Evolutionary conservation across 495 filamentous ascomycete species (phyloP).

Genomic region (Tuber magnatum): DNA sequence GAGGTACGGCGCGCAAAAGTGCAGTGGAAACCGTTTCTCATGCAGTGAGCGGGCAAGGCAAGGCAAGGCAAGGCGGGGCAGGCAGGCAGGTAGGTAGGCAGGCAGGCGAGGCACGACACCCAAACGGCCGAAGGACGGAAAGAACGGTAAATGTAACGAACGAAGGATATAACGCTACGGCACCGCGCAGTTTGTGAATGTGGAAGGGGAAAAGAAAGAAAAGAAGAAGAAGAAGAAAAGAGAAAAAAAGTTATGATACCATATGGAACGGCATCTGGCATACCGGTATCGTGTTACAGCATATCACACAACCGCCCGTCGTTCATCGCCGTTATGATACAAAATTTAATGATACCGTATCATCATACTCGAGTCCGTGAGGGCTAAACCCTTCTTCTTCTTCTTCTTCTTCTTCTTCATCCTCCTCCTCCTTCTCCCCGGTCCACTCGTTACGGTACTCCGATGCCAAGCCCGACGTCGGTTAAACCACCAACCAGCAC

Average conservation of each 20-base stretch:
- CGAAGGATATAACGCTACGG: neutral
- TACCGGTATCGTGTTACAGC: neutral
- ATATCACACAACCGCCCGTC: neutral
- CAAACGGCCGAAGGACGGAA: neutral
- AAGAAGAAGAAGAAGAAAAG: neutral
- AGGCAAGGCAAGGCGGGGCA: neutral
- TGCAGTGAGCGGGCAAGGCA: neutral
- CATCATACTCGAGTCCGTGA: too few relatives aligned
- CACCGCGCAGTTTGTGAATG: neutral
- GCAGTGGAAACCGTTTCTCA: neutral
- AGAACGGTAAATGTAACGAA: neutral
- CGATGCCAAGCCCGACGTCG: neutral
- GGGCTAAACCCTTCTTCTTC: too few relatives aligned
- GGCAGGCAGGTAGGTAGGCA: neutral
- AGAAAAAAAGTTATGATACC: neutral
- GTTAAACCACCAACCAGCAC: neutral
- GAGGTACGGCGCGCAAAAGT: neutral
- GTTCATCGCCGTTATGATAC: neutral
- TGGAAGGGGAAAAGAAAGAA: too few relatives aligned
- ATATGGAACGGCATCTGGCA: neutral
- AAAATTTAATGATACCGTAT: too few relatives aligned
- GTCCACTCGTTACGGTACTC: too few relatives aligned
- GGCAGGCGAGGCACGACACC: neutral
- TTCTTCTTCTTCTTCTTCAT: too few relatives aligned
- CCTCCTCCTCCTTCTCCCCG: too few relatives aligned